A percentile compares a stretch with the other conserved stretches of the same genome.
Evolutionary conservation across 108 stramenopile genomes (phyloP).

Genomic region (Skeletonema menzelii): DNA sequence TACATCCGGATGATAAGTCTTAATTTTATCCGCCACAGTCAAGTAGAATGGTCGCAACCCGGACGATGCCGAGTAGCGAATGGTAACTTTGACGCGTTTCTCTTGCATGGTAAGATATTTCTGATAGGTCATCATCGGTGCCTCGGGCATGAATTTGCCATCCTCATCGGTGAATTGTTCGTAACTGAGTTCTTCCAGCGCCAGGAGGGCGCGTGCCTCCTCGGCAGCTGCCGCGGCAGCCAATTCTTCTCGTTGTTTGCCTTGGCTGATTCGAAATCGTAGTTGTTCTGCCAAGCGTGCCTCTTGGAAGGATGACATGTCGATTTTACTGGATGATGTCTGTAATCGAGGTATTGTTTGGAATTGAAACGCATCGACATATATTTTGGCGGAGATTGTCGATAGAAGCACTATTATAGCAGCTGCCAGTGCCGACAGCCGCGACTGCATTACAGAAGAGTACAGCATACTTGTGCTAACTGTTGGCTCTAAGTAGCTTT

Average conservation of each 20-base stretch:
- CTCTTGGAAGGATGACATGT: not conserved
- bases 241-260: not conserved
- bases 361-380: not conserved
- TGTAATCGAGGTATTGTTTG: not conserved
- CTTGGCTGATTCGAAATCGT: not conserved
- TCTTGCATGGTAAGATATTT: constrained; percentile 80
- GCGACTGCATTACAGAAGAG: not conserved
- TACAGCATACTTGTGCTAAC: not conserved
- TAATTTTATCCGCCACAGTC: constrained; percentile 76
- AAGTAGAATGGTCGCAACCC: constrained; percentile 75
- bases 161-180: not conserved
- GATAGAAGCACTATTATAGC: not conserved
- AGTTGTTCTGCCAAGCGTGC: not conserved
- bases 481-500: too few relatives aligned
- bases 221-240: constrained; percentile 1
- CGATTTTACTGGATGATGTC: not conserved
- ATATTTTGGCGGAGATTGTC: not conserved
- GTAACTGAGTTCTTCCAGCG: not conserved
- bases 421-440: not conserved
- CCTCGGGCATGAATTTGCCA: constrained; percentile 21
- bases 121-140: constrained; percentile 55
- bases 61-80: constrained; percentile 67
- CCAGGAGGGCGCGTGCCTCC: constrained; percentile 9
- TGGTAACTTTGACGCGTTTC: constrained; percentile 70
- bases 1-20: constrained; percentile 69